Conservation (phyloP, 2,329 filamentous ascomycete species). For the Xylaria hypoxylon region DNA sequence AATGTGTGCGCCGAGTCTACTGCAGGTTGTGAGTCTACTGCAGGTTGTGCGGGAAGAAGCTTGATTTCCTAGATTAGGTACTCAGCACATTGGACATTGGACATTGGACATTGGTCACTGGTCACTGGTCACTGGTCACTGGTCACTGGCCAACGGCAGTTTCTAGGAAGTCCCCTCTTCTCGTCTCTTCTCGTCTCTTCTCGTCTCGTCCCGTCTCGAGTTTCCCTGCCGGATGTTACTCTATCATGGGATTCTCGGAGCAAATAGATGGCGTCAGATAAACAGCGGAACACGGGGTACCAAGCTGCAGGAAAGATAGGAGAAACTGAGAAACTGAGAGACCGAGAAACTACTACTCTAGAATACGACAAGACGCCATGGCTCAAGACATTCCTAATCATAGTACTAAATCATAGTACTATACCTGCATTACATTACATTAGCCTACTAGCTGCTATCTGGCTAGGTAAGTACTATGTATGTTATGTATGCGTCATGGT, state of each 20-base stretch:
- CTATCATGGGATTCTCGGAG: background rate
- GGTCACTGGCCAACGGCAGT: background rate
- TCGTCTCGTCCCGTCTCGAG: background rate
- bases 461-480: background rate
- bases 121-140: too few relatives aligned
- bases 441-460: background rate
- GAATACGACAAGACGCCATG: background rate
- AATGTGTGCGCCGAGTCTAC: background rate
- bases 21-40: background rate
- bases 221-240: slow-evolving; percentile 1
- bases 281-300: too few relatives aligned
- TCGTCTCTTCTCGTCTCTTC: background rate
- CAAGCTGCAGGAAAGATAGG: background rate
- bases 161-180: background rate
- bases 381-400: background rate
- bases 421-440: background rate
- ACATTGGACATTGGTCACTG: too few relatives aligned
- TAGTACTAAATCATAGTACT: background rate
- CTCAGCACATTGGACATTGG: background rate
- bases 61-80: background rate
- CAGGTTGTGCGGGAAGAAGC: background rate
- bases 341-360: slow-evolving; percentile 1
- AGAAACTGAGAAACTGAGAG: background rate
- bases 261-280: too few relatives aligned
- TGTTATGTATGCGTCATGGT: background rate